Percentiles rank a stretch among this genome's conserved stretches.
Conservation (phyloP, 1,139 yeast species). For the Kurtzmaniella quercitrusa region DNA sequence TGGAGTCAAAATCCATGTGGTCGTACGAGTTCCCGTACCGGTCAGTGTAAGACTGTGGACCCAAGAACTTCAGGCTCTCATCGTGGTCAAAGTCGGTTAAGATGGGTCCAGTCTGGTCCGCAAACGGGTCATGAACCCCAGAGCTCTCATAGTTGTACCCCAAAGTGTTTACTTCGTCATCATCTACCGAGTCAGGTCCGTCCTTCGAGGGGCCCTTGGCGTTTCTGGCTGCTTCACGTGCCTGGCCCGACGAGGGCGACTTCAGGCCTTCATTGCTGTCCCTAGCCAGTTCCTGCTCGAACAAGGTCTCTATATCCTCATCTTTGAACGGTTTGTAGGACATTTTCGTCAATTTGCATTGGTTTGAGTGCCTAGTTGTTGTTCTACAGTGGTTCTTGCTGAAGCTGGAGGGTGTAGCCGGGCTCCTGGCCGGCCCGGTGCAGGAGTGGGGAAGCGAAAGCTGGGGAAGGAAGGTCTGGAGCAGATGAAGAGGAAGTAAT, state of each 20-base stretch:
- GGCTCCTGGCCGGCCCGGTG: background rate
- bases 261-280: background rate
- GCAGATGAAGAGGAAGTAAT: background rate
- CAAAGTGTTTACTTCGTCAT: background rate
- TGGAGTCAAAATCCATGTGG: conserved; percentile 36
- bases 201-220: background rate
- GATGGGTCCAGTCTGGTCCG: background rate
- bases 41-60: conserved; percentile 13
- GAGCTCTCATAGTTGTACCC: background rate
- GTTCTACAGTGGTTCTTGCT: background rate
- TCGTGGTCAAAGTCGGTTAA: background rate
- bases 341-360: background rate
- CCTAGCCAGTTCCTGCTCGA: background rate
- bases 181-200: background rate
- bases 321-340: background rate
- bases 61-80: background rate
- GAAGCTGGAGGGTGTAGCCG: background rate
- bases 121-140: background rate
- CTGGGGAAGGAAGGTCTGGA: background rate
- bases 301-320: background rate
- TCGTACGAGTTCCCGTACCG: conserved; percentile 34
- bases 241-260: background rate
- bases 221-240: background rate
- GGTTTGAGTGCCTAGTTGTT: background rate
- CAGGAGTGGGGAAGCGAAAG: background rate